Evolutionary conservation across 768 basidiomycete genomes (phyloP).

Genomic region (Mycena pura): DNA sequence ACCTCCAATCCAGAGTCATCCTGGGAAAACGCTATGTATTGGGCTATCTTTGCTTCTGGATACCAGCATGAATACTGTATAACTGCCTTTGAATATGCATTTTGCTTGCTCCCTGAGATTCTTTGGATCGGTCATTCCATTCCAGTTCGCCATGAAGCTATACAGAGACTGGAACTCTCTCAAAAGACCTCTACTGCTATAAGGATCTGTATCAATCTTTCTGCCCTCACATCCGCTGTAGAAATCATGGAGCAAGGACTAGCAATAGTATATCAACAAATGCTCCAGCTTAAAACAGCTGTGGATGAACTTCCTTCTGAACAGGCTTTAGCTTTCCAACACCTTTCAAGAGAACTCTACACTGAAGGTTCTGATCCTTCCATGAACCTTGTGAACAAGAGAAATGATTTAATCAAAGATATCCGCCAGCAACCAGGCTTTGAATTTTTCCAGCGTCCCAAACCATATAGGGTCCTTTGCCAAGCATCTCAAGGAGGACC

Average conservation of each 20-base stretch:
- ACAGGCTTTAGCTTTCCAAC: too few relatives aligned
- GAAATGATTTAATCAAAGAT: not conserved
- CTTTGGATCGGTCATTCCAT: not conserved
- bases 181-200: not conserved
- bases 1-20: too few relatives aligned
- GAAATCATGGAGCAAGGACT: not conserved
- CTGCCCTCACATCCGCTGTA: not conserved
- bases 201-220: not conserved
- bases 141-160: not conserved
- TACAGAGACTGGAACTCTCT: not conserved
- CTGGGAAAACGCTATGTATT: not conserved
- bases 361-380: slow-evolving; percentile 4
- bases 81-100: not conserved
- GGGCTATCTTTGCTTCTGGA: not conserved
- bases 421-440: not conserved
- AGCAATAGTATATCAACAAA: not conserved
- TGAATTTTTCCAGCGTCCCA: not conserved
- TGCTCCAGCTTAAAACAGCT: not conserved
- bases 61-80: too few relatives aligned
- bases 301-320: not conserved
- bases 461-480: not conserved
- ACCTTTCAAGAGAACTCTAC: too few relatives aligned
- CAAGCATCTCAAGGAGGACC: not conserved
- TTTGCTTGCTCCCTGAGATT: not conserved
- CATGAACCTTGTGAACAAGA: not conserved